phyloP scores from a whole-genome alignment of 192 early-diverging fungal genomes.

The Coemansia sp. region DNA sequence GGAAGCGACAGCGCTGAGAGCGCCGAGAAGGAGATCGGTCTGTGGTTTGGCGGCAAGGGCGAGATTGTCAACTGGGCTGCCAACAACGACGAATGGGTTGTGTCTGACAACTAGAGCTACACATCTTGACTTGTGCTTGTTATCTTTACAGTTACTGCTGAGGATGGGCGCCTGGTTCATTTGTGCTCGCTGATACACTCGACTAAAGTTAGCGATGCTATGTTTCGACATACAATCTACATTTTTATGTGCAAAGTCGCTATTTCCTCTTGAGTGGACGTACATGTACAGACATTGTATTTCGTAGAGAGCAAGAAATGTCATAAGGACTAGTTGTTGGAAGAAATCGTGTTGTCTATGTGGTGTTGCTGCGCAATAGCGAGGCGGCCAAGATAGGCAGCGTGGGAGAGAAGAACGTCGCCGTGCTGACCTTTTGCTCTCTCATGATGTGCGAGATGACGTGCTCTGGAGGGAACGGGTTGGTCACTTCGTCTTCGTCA shows the following conservation, averaged over 20 bases:
- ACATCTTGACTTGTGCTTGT: background rate
- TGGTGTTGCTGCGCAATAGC: constrained; percentile 47
- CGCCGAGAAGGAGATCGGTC: constrained; percentile 77
- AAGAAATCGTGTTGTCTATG: background rate
- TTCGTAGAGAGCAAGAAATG: background rate
- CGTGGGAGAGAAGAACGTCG: constrained; percentile 57
- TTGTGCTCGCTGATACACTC: background rate
- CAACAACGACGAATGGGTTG: constrained; percentile 70
- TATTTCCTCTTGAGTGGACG: no score
- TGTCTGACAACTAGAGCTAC: constrained; percentile 63
- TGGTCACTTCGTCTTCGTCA: constrained; percentile 53
- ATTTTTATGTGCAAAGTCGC: no score
- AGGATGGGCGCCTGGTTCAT: no score
- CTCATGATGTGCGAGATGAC: constrained; percentile 57
- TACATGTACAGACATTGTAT: background rate
- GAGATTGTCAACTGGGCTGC: constrained; percentile 66
- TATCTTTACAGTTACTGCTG: background rate
- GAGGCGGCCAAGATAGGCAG: constrained; percentile 55
- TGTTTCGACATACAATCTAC: no score
- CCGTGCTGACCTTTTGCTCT: constrained; percentile 57
- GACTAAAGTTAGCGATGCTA: background rate
- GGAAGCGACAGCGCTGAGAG: constrained; percentile 86
- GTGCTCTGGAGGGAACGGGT: constrained; percentile 55
- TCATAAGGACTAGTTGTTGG: background rate
- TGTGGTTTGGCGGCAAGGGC: constrained; percentile 74